A percentile compares a stretch with the other conserved stretches of the same genome.
These are phyloP conservation scores for Phalaenopsis hybrid DNA, from an alignment of 116 monocot species.

Conservation along the genomic window DNA sequence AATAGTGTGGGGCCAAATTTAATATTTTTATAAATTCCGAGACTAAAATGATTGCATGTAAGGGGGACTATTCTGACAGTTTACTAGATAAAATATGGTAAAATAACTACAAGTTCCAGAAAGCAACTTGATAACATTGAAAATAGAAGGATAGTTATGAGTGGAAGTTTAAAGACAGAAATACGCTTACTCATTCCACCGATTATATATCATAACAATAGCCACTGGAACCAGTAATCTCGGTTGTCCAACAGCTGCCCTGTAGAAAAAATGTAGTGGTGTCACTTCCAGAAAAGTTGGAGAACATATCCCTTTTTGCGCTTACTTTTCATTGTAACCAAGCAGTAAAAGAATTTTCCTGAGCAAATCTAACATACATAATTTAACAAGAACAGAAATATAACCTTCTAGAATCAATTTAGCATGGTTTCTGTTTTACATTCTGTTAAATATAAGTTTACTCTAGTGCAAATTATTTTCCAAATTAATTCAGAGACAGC, in stretches of 20 bases:
- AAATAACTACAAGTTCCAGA: background rate
- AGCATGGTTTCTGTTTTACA: background rate
- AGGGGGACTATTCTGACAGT: too few relatives aligned
- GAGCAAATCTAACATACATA: background rate
- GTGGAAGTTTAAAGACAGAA: background rate
- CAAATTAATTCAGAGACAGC: background rate
- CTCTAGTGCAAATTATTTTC: background rate
- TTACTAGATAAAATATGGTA: too few relatives aligned
- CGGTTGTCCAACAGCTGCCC: slow-evolving; percentile 84
- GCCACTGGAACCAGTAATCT: slow-evolving; percentile 81
- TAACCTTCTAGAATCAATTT: background rate
- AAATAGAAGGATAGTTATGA: background rate
- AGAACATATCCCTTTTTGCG: background rate
- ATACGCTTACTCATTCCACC: slow-evolving; percentile 83
- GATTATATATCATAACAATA: slow-evolving; percentile 82
- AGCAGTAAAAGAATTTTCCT: background rate
- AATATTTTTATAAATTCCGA: too few relatives aligned
- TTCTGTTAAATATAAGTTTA: background rate
- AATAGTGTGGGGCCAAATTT: too few relatives aligned
- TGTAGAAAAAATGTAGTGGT: slow-evolving; percentile 20
- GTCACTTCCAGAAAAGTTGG: background rate
- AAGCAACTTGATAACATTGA: background rate
- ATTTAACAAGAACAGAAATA: background rate
- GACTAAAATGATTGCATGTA: too few relatives aligned
- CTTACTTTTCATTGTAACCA: background rate